Evolutionary conservation across 768 basidiomycete genomes (phyloP), one percentile per base, ranked within the genome.

Genomic region (Leucogyrophana mollusca): DNA sequence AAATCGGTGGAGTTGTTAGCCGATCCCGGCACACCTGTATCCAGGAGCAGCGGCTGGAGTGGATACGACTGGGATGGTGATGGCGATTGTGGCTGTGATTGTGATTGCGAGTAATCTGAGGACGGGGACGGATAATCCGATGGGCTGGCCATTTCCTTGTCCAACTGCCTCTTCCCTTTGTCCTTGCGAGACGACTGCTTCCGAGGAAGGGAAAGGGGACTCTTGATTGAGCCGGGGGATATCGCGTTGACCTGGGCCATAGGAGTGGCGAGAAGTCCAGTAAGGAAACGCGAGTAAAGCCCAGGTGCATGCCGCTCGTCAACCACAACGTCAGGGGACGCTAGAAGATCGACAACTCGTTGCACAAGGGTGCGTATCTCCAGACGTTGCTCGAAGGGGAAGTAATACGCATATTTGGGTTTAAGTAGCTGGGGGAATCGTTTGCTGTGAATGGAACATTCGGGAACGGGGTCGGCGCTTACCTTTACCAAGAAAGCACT

Each of bases 401-500:
- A 72, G 58, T 83, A 81, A 9, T 72, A 64, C 0, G 80, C 69
- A 54, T 85, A 90, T 57, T 81, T 85, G 4, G 86, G 88, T 66
- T 87, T 87, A 10, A 92, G 72, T n/a, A 91, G 75, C 84, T 85
- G 50, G 11, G n/a, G n/a, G n/a, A n/a, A 21, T 32, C 4, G 18
- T n/a, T 13, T 21, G 21, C 38, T 40, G 25, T 50, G 38, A 51
- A 33, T 21, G 33, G n/a, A n/a, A n/a, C n/a, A n/a, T n/a, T n/a
- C n/a, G 8, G 20, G 22, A 40, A 27, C 20, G 21, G 23, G 9
- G n/a, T 22, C 34, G 17, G 4, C 20, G 40, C 66, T 40, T 58
- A 83, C 86, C 73, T 92, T 91, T 52, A 93, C 76, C 13, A 93
- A 71, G 71, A 92, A 92, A 2, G 89, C 83, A 8, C 83, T 81